Percentiles rank a stretch among this genome's conserved stretches.
Conservation (phyloP, 1,284 basidiomycete genomes). For the Malassezia sp. region DNA sequence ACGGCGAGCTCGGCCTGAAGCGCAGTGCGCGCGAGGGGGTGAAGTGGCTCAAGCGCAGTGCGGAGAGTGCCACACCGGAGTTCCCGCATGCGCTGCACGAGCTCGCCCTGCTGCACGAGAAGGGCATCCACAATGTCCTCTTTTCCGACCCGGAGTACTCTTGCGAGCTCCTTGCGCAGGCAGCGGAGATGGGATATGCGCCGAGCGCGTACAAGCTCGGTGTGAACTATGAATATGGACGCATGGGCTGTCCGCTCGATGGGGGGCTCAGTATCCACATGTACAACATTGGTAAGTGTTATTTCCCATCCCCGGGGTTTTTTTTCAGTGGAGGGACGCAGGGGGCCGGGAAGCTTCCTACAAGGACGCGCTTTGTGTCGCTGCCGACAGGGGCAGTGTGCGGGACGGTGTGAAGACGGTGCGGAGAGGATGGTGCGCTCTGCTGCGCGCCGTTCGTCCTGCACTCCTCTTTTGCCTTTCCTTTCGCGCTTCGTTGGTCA, state of each 20-base stretch:
- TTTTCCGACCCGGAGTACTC: slow-evolving; percentile 94
- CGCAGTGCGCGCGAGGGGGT: slow-evolving; percentile 88
- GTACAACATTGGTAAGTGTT: slow-evolving; percentile 60
- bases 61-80: slow-evolving; percentile 64
- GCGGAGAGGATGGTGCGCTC: too few relatives aligned
- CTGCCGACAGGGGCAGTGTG: too few relatives aligned
- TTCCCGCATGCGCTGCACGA: slow-evolving; percentile 95
- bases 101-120: slow-evolving; percentile 81
- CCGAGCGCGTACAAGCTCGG: slow-evolving; percentile 89
- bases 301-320: too few relatives aligned
- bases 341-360: too few relatives aligned
- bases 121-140: slow-evolving; percentile 88
- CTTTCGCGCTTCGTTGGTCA: too few relatives aligned
- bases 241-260: slow-evolving; percentile 97
- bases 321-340: too few relatives aligned
- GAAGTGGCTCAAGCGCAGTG: slow-evolving; percentile 93
- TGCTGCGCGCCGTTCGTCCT: too few relatives aligned
- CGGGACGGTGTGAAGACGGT: too few relatives aligned
- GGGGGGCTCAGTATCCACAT: slow-evolving; percentile 94
- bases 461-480: too few relatives aligned
- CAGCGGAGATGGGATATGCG: slow-evolving; percentile 87
- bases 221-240: slow-evolving; percentile 98
- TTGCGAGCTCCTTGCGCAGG: slow-evolving; percentile 83
- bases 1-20: slow-evolving; percentile 78
- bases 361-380: too few relatives aligned